A percentile compares a stretch with the other conserved stretches of the same genome.
phyloP scores from a whole-genome alignment of 176 grass and related monocot species.

The Leersia perrieri region DNA sequence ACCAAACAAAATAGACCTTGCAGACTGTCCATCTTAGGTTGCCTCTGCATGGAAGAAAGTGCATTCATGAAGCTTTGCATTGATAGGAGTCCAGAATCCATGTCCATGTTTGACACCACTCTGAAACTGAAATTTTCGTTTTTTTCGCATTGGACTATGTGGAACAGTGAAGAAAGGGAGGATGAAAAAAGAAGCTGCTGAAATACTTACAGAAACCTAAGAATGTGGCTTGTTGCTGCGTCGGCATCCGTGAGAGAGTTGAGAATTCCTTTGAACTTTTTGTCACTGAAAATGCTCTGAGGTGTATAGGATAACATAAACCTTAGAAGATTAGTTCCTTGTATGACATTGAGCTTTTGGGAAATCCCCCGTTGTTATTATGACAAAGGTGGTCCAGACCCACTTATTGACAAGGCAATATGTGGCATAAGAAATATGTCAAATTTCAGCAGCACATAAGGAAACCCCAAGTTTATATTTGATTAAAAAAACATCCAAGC shows the following conservation, averaged over 20 bases:
- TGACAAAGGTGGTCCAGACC: not conserved
- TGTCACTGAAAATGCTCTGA: constrained; percentile 72
- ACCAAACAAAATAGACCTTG: constrained; percentile 53
- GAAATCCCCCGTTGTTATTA: not conserved
- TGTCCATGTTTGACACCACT: constrained; percentile 70
- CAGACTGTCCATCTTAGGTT: constrained; percentile 76
- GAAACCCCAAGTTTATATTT: not conserved
- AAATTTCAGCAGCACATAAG: not conserved
- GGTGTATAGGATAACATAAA: constrained; percentile 34
- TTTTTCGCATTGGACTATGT: constrained; percentile 19
- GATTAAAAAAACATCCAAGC: no score
- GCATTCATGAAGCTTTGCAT: constrained; percentile 68
- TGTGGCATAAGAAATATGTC: not conserved
- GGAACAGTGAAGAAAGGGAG: not conserved
- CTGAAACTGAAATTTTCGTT: constrained; percentile 60
- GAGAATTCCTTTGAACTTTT: constrained; percentile 75
- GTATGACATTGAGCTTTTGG: not conserved
- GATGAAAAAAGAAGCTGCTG: constrained; percentile 18
- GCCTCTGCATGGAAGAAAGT: constrained; percentile 62
- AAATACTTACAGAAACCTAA: constrained; percentile 79
- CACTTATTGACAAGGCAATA: not conserved
- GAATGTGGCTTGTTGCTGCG: constrained; percentile 63
- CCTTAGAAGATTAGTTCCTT: not conserved
- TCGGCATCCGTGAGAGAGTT: constrained; percentile 61
- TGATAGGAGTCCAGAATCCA: constrained; percentile 76